Evolutionary conservation across 148 eudicot species (phyloP), one percentile per base, ranked within the genome.

Genomic region (Suaeda aralocaspica): DNA sequence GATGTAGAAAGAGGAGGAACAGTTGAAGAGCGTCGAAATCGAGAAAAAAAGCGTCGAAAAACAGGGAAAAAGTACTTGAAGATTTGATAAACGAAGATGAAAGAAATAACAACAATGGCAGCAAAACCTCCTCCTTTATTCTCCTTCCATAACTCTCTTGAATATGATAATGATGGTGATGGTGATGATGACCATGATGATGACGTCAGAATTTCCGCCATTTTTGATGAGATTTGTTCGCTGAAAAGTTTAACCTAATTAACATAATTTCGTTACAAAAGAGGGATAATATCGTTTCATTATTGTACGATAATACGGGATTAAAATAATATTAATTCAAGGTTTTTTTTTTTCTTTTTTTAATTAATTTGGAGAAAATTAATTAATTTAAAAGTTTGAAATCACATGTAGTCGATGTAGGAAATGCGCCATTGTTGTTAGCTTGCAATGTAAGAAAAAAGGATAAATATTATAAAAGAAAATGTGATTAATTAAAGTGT

Each of bases 31-130:
- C 69, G 51, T 19, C 69, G 14, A 26, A 21, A 70, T 65, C 75
- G 64, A 57, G 28, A 24, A 65, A 70, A n/a, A 33, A 21, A 64
- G 1, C 25, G n/a, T 2, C 79, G 74, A 12, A 59, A 34, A 45
- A 45, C 3, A 11, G 74, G 73, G 15, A 66, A 66, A 2, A 72
- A 1, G 15, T 13, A 67, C 51, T 72, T 67, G 13, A 29, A 44
- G n/a, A 75, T 25, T 9, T 82, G 84, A 48, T 70, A 75, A 10
- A 75, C 25, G 18, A 78, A 75, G 36, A 82, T 72, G 60, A 82
- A 12, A 39, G 75, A 73, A 15, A 82, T 26, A 31, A 58, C 84
- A 45, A 45, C 46, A 7, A 72, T 0, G 28, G 82, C 44, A 21
- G 62, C 74, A 72, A 68, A 78, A 39, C 79, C 79, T 21, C 69